Conservation (phyloP, 768 basidiomycete genomes). For the Tylopilus vinaceipallidus region DNA sequence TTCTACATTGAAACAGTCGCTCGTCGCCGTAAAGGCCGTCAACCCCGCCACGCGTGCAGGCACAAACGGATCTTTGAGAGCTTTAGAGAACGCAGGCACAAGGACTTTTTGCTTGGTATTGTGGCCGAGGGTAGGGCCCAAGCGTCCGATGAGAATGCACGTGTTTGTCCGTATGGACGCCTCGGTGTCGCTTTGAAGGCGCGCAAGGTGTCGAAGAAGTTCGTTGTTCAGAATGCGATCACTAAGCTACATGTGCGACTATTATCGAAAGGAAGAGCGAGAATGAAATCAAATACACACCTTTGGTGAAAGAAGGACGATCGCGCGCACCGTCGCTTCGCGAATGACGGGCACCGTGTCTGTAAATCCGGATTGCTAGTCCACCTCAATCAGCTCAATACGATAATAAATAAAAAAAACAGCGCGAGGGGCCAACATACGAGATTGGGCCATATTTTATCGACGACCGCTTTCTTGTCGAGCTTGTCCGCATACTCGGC, state of each 20-base stretch:
- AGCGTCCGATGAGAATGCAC: constrained; percentile 89
- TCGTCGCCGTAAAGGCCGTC: constrained; percentile 94
- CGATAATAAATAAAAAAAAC: too few relatives aligned
- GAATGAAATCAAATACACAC: constrained; percentile 35
- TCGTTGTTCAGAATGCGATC: constrained; percentile 97
- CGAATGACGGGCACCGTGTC: constrained; percentile 94
- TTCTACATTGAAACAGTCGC: constrained; percentile 84
- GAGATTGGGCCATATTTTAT: constrained; percentile 91
- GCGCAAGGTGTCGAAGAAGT: constrained; percentile 86
- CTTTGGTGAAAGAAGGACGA: constrained; percentile 82
- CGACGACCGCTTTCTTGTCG: constrained; percentile 79
- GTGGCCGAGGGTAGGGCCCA: constrained; percentile 80
- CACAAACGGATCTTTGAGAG: constrained; percentile 87
- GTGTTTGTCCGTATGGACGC: constrained; percentile 97
- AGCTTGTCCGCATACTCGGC: constrained; percentile 83
- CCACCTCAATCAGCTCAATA: background rate
- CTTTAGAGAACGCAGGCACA: constrained; percentile 89
- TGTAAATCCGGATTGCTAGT: constrained; percentile 90
- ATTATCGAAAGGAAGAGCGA: background rate
- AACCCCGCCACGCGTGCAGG: constrained; percentile 92
- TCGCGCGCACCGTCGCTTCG: constrained; percentile 89
- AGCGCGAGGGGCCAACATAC: constrained; percentile 37
- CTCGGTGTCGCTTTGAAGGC: constrained; percentile 89
- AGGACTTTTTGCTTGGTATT: constrained; percentile 96
- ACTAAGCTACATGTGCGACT: constrained; percentile 52